Evolutionary conservation across 768 basidiomycete genomes (phyloP).

Genomic region (Leccinum obscurum): DNA sequence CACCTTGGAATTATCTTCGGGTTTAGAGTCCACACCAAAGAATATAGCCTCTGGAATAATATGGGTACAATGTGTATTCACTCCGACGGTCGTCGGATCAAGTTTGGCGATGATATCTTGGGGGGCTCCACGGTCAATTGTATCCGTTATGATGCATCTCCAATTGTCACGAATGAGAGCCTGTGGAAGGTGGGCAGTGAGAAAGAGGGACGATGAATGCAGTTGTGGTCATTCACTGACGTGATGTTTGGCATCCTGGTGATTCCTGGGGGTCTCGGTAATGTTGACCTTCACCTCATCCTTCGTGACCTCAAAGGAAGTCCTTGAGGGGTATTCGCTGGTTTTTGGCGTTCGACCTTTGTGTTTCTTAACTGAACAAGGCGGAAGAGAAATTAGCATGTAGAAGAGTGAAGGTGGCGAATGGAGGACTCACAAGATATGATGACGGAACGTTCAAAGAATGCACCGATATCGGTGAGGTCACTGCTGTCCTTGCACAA

Average conservation of each 20-base stretch:
- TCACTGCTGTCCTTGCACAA: background rate
- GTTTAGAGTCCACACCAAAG: constrained; percentile 5
- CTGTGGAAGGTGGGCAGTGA: constrained; percentile 17
- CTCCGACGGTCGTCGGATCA: background rate
- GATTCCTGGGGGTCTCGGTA: background rate
- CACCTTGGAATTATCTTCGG: background rate
- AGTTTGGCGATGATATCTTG: background rate
- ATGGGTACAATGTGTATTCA: background rate
- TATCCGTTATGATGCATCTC: constrained; percentile 35
- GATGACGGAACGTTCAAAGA: constrained; percentile 8
- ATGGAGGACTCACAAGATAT: constrained; percentile 4
- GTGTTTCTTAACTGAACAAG: constrained; percentile 12
- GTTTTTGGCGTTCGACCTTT: constrained; percentile 21
- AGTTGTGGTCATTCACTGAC: background rate
- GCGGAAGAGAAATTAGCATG: background rate
- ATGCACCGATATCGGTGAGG: background rate
- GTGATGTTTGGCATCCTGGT: constrained; percentile 1
- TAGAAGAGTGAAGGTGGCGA: background rate
- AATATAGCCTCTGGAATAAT: constrained; percentile 9
- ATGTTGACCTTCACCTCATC: background rate
- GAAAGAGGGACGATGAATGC: background rate
- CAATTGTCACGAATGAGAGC: constrained; percentile 38
- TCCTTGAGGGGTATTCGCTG: constrained; percentile 9
- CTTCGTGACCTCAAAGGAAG: constrained; percentile 19
- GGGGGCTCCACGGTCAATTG: constrained; percentile 17